A percentile compares a stretch with the other conserved stretches of the same genome.
phyloP scores from a whole-genome alignment of 78 protist genomes.

The Protostelium mycophagum region DNA sequence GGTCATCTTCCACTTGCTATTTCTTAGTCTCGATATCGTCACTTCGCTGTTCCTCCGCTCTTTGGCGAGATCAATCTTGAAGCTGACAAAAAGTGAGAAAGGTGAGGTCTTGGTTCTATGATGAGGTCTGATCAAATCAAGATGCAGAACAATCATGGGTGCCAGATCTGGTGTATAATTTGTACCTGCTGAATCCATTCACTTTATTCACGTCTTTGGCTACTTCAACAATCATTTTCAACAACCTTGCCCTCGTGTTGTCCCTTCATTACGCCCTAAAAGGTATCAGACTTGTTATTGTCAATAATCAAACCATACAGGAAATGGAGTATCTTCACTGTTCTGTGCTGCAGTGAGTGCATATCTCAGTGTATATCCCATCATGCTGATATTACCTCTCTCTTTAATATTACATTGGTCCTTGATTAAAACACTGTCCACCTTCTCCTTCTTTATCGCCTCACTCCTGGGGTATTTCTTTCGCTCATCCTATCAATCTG shows the following conservation, averaged over 20 bases:
- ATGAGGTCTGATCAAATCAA: background rate
- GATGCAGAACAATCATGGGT: background rate
- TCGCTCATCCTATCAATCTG: background rate
- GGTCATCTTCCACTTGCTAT: background rate
- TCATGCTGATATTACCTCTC: constrained; percentile 27
- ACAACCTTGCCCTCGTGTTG: constrained; percentile 19
- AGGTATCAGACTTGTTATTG: background rate
- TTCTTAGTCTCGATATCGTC: background rate
- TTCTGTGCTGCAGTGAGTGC: constrained; percentile 21
- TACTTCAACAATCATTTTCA: constrained; percentile 49
- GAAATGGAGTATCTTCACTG: constrained; percentile 14
- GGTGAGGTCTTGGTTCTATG: too few relatives aligned
- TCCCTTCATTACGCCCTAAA: constrained; percentile 20
- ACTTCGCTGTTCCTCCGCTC: background rate
- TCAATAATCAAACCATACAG: constrained; percentile 3
- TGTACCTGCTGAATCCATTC: constrained; percentile 62
- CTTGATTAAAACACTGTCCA: background rate
- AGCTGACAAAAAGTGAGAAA: background rate
- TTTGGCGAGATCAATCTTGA: background rate
- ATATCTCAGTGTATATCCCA: constrained; percentile 46
- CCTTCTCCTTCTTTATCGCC: constrained; percentile 10
- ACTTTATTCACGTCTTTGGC: constrained; percentile 47
- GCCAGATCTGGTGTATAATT: constrained; percentile 37
- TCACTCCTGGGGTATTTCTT: constrained; percentile 2
- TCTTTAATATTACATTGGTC: constrained; percentile 8